Base-by-base conservation (phyloP, 202 grass and related monocot genomes). In the Bolboschoenoplectus hybrid region DNA sequence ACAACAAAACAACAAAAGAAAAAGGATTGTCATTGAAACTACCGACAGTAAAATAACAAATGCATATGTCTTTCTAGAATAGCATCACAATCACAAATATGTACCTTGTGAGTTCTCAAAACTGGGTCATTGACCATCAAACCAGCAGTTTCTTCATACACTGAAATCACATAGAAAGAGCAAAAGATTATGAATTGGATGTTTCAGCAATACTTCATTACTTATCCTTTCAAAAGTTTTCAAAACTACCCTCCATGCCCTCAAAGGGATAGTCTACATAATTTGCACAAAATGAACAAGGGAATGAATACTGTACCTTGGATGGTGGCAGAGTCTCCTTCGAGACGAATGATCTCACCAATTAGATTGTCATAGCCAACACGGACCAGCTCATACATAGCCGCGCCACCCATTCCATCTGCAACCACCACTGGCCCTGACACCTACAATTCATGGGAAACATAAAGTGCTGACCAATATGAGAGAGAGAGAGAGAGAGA, bases 81-180 rank as follows among this genome's bases (percentile, higher is more conserved):
- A 69, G 20, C 40, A 76, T 62, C 16, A 63, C 46, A 9, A 52
- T 0, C 26, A 62, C 1, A 46, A 9, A 10, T 17, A 1, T 0
- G 55, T 56, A 94, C 94, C 90, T 95, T 97, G 86, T 83, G 84
- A 83, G 94, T 97, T 87, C 93, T 93, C 74, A 97, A 87, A 74
- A 97, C 94, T 60, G 94, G 95, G 49, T 97, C 92, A 34, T 97
- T 97, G 75, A 97, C 94, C 94, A 91, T 94, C 72, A 97, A 87
- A 47, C 94, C 92, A 92, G 94, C 94, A 68, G 94, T 97, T 94
- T 97, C 94, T 89, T 97, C 94, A 19, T 97, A 97, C 62, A 97
- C 94, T 97, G 90, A 72, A 88, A 89, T 66, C 19, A 8, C 85
- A 60, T 5, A 79, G 7, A 47, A 47, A 79, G 0, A 76, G 61